Conservation (phyloP, 768 basidiomycete genomes). For the Amanita rubescens region DNA sequence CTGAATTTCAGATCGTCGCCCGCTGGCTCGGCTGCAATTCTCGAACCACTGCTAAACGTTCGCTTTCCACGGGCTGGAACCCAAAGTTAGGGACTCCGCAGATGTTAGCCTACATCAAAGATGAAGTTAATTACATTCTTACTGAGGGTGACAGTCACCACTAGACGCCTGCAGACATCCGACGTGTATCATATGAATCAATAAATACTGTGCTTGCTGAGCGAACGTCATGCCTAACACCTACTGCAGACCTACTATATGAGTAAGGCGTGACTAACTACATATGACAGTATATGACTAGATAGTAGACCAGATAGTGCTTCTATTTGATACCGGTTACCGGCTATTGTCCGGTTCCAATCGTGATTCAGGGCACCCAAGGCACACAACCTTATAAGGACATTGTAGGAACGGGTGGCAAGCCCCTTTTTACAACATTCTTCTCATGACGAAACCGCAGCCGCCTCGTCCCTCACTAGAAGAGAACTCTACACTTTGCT, state of each 20-base stretch:
- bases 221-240: no score
- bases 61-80: conserved; percentile 38
- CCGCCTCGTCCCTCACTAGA: conserved; percentile 4
- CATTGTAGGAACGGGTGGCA: no score
- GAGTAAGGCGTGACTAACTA: no score
- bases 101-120: conserved; percentile 39
- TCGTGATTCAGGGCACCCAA: no score
- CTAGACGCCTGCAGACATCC: neutral
- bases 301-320: no score
- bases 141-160: neutral
- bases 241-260: no score
- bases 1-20: conserved; percentile 27
- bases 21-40: conserved; percentile 31
- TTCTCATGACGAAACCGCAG: neutral
- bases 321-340: no score
- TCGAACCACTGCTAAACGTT: conserved; percentile 29
- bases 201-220: no score
- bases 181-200: no score
- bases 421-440: neutral
- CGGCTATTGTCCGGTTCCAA: no score
- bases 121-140: conserved; percentile 25
- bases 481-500: conserved; percentile 36
- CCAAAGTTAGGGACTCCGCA: conserved; percentile 37
- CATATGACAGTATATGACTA: no score
- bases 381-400: no score